Evolutionary conservation across 1,139 yeast genomes (phyloP).

Genomic region (Nakaseomyces delphensis): DNA sequence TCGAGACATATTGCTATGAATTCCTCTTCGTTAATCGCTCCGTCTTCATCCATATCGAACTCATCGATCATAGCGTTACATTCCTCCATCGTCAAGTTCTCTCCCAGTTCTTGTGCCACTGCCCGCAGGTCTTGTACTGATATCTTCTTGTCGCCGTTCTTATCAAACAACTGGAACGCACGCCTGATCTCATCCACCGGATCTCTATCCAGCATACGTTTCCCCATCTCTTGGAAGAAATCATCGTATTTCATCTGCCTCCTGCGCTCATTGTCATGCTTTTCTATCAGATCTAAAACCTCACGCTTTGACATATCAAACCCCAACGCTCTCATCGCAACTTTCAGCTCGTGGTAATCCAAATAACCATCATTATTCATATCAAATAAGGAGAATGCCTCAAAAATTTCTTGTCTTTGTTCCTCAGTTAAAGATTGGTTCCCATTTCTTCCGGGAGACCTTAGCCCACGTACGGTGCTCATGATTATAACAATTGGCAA

Average conservation of each 20-base stretch:
- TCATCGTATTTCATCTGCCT: conserved; percentile 71
- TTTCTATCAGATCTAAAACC: conserved; percentile 71
- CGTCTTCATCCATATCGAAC: conserved; percentile 94
- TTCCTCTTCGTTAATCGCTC: conserved; percentile 89
- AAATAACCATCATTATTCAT: conserved; percentile 84
- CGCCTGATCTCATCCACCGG: conserved; percentile 87
- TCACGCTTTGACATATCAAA: conserved; percentile 77
- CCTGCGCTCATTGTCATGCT: conserved; percentile 70
- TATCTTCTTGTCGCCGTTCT: conserved; percentile 80
- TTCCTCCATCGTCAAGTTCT: conserved; percentile 85
- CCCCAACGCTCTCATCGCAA: conserved; percentile 90
- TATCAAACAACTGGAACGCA: conserved; percentile 86
- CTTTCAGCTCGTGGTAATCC: conserved; percentile 86
- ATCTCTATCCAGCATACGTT: conserved; percentile 71
- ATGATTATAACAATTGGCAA: too few relatives aligned
- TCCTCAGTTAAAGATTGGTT: conserved; percentile 63
- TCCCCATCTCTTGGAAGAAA: conserved; percentile 59
- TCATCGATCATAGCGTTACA: conserved; percentile 95
- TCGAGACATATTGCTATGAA: conserved; percentile 86
- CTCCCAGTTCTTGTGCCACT: conserved; percentile 90
- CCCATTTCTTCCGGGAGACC: not conserved
- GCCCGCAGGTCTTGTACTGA: conserved; percentile 72
- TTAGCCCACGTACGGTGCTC: conserved; percentile 1
- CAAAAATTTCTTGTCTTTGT: conserved; percentile 85
- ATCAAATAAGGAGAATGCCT: conserved; percentile 88